Evolutionary conservation across 495 filamentous ascomycete species (phyloP).

Genomic region (Neurospora hispaniola): DNA sequence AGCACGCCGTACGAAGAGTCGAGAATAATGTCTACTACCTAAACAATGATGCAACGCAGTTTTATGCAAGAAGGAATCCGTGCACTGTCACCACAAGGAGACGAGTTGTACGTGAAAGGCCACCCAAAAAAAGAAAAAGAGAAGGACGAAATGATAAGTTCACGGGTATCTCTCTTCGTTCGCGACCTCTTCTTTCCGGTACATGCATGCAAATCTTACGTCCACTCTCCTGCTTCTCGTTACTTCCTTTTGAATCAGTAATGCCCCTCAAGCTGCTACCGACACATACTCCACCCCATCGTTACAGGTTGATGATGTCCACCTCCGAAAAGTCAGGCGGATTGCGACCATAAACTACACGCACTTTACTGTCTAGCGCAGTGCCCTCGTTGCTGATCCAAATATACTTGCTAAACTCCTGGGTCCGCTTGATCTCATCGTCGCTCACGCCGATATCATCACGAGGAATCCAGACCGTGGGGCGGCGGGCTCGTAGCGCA

Average conservation of each 20-base stretch:
- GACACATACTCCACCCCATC: background rate
- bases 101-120: background rate
- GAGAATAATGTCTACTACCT: background rate
- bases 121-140: background rate
- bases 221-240: background rate
- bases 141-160: background rate
- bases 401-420: constrained; percentile 66
- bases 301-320: constrained; percentile 73
- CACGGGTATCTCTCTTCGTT: background rate
- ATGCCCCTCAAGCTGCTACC: background rate
- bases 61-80: background rate
- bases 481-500: constrained; percentile 73
- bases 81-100: background rate
- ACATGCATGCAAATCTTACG: background rate
- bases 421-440: constrained; percentile 75
- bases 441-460: constrained; percentile 86
- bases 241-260: background rate
- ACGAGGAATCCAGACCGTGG: constrained; percentile 88
- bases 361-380: constrained; percentile 69
- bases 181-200: background rate
- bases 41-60: background rate
- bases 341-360: constrained; percentile 77
- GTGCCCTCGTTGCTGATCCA: constrained; percentile 94
- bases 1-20: background rate
- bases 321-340: constrained; percentile 90